Evolutionary conservation across 2,329 filamentous ascomycete genomes (phyloP), one percentile per base, ranked within the genome.

Genomic region (Aspergillus niger): DNA sequence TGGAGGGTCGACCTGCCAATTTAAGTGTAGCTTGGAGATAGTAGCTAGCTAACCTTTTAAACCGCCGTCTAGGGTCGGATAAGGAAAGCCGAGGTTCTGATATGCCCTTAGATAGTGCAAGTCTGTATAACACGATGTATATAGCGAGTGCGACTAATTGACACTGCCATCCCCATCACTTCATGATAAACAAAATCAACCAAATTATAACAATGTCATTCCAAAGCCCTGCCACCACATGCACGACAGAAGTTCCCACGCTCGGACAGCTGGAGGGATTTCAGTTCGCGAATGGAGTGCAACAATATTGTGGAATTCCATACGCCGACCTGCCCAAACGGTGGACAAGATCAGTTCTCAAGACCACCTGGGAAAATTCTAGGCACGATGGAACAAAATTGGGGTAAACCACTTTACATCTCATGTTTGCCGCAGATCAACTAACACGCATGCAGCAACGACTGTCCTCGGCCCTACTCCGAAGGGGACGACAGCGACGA

Each of bases 241-340:
- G 69, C 57, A 62, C 36, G 5, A 61, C 52, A 5, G 39, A 44
- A 13, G 63, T 70, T 17, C 63, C 63, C 1, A 56, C 60, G 1
- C 59, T 71, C 6, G 68, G 69, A 0, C 64, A 39, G 1, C 22
- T 71, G 5, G 61, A 70, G 8, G 69, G 69, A 11, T 50, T 64
- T 3, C 55, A 68, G 41, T 70, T 65, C 55, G 52, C 57, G 30
- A 68, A 67, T 51, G 67, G 66, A 0, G 64, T 70, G 1, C 67
- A 69, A 36, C 69, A 70, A 51, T 71, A 65, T 20, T 69, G 67
- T 22, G 67, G 68, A 1, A 70, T 71, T 58, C 65, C 68, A 2
- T 71, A 71, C 44, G 67, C 64, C 1, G 20, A 41, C 39, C 59
- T 71, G 5, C 5, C 59, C 4, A 71, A 71, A 54, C 65, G 67